Conservation (phyloP, 31 red algal species). For the Asparagopsis taxiformis region DNA sequence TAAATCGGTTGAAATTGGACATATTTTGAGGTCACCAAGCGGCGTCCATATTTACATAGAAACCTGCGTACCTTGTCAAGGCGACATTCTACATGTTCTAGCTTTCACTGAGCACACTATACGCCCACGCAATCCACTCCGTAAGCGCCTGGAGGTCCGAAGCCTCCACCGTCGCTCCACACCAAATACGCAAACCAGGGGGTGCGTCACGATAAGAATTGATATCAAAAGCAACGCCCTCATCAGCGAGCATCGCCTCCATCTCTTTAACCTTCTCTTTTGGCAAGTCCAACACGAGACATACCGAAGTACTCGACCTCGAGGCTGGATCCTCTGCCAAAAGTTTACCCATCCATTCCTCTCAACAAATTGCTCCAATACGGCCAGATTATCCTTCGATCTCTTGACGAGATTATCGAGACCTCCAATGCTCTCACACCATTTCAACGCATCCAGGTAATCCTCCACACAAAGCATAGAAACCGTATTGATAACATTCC, state of each 20-base stretch:
- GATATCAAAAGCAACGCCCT: slow-evolving; percentile 92
- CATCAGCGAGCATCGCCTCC: slow-evolving; percentile 62
- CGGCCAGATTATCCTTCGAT: slow-evolving; percentile 71
- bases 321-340: slow-evolving; percentile 63
- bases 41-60: no score
- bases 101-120: no score
- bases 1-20: no score
- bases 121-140: slow-evolving; percentile 92
- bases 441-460: slow-evolving; percentile 91
- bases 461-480: slow-evolving; percentile 99
- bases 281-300: slow-evolving; percentile 73
- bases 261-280: slow-evolving; percentile 84
- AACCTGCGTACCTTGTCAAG: no score
- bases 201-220: slow-evolving; percentile 94
- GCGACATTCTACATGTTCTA: no score
- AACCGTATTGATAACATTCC: slow-evolving; percentile 94
- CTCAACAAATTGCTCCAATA: slow-evolving; percentile 72
- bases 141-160: slow-evolving; percentile 69
- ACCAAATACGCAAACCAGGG: slow-evolving; percentile 91
- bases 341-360: slow-evolving; percentile 85
- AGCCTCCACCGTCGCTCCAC: slow-evolving; percentile 95
- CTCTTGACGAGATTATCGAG: slow-evolving; percentile 62
- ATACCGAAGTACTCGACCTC: slow-evolving; percentile 89
- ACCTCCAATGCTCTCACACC: slow-evolving; percentile 79
- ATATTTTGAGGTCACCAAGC: no score